These are phyloP conservation scores for Hymenoscyphus albidus DNA, from an alignment of 2,329 filamentous ascomycete species.

Conservation along the genomic window DNA sequence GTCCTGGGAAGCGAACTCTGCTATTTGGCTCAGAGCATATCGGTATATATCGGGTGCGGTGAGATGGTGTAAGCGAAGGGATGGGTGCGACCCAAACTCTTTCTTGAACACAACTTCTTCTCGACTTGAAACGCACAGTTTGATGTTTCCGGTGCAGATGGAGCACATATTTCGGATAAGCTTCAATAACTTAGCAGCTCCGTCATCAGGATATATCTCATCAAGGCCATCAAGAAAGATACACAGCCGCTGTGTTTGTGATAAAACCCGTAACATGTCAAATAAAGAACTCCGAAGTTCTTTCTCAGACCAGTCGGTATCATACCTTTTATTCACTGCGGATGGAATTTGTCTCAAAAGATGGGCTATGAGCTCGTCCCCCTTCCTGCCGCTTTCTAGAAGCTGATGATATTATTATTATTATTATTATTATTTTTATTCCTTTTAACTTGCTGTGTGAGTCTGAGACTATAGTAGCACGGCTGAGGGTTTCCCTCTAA, in stretches of 20 bases:
- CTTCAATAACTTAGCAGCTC: slow-evolving; percentile 1
- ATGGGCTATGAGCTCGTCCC: background rate
- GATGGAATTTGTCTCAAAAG: background rate
- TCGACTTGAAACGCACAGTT: slow-evolving; percentile 21
- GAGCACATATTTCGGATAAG: slow-evolving; percentile 2
- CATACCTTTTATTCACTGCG: background rate
- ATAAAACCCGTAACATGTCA: background rate
- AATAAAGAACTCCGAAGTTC: slow-evolving; percentile 1
- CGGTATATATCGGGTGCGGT: background rate
- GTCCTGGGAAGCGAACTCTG: background rate
- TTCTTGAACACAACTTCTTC: slow-evolving; percentile 10
- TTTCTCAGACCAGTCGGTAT: slow-evolving; percentile 5
- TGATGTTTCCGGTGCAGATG: slow-evolving; percentile 11
- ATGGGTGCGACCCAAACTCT: background rate
- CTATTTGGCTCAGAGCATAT: background rate
- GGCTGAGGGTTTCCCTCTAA: no score
- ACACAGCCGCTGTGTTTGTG: background rate
- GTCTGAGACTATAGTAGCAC: no score
- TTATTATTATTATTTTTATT: no score
- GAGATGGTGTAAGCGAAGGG: background rate
- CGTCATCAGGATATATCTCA: slow-evolving; percentile 16
- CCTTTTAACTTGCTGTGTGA: no score
- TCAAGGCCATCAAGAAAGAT: slow-evolving; percentile 26
- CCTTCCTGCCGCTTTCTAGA: background rate
- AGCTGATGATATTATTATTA: no score